Evolutionary conservation across 1,284 basidiomycete species (phyloP), one percentile per base, ranked within the genome.

Genomic region (Laetiporus sulphureus): DNA sequence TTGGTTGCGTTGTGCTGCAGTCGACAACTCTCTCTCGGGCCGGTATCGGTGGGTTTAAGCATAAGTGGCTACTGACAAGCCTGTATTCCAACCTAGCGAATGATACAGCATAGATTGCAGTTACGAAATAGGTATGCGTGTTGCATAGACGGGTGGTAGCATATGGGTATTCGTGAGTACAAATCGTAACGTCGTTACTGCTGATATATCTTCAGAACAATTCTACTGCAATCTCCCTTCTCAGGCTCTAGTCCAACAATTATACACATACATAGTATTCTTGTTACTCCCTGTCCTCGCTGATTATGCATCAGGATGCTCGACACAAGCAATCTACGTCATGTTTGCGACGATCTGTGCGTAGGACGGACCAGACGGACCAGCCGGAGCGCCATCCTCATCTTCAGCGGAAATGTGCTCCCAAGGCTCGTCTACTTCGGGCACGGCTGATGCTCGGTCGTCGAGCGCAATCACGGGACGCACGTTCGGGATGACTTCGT

Each of bases 381-480:
- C n/a, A n/a, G n/a, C n/a, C n/a, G n/a, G n/a, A 41, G 50, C 47
- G 19, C 48, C 47, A 46, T 59, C 56, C 15, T 64, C 64, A 39
- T 68, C 65, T 36, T 63, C 66, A 23, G 64, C 64, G 31, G 63
- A 62, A 41, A 78, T 58, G 53, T 72, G 68, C 49, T 78, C 75
- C 77, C 77, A 79, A 29, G 72, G 68, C 49, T 79, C 76, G 46
- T 77, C 73, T 16, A 68, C 48, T 32, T 59, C 59, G 16, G 48
- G 49, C 16, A 53, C 56, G 13, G 49, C 51, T 13, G 62, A 48
- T 30, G 66, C 61, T 20, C 55, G 54, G 20, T 77, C 75, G 50
- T 77, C 75, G 31, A 79, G 62, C 21, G 66, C 73, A 45, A 79
- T 73, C 38, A 79, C 77, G 24, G 69, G 65, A 23, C 67, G 71